Evolutionary conservation across 1,284 basidiomycete species (phyloP), one percentile per base, ranked within the genome.

Genomic region (Sanguinoderma infundibulare): DNA sequence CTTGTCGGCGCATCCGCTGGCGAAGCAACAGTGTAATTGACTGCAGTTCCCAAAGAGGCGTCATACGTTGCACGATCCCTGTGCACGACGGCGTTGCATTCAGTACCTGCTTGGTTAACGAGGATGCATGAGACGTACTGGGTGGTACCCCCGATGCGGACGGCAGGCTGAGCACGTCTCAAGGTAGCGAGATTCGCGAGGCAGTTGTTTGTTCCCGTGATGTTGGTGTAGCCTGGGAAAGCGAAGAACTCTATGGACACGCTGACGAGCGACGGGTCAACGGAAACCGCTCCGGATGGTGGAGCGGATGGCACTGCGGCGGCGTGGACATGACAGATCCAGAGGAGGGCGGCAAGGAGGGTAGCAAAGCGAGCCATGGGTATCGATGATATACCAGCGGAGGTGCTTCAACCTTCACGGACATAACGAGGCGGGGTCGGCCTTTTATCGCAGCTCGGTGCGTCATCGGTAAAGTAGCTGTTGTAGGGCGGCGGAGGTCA

Each of bases 111-210:
- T 46, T 14, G 5, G 20, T 22, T 5, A n/a, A 28, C 8, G 30
- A 22, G n/a, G 1, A 20, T 20, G 3, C 17, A 17, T 5, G 49
- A 20, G 34, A 68, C 76, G 56, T 35, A 80, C 79, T 81, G 79
- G 1, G 79, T 81, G 2, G 79, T 81, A 1, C 79, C 79, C 6
- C 79, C 79, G 51, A 81, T 81, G 17, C 79, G 73, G 35, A 80
- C 64, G 3, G 78, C 76, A 34, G 79, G 78, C 24, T 70, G 70
- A 2, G 74, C 69, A 8, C 78, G 78, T 8, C 77, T 72, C 10
- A 79, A 67, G 4, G 61, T 59, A 12, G 74, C 73, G 32, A 81
- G 61, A 59, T 79, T 79, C 14, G 65, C 67, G 1, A 81, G 62
- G 63, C 79, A 80, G 53, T 75, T 77, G 10, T 68, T 69, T 5